Evolutionary conservation across 352 stramenopile species (phyloP), one percentile per base, ranked within the genome.

Genomic region (Globisporangium acanthophoron): DNA sequence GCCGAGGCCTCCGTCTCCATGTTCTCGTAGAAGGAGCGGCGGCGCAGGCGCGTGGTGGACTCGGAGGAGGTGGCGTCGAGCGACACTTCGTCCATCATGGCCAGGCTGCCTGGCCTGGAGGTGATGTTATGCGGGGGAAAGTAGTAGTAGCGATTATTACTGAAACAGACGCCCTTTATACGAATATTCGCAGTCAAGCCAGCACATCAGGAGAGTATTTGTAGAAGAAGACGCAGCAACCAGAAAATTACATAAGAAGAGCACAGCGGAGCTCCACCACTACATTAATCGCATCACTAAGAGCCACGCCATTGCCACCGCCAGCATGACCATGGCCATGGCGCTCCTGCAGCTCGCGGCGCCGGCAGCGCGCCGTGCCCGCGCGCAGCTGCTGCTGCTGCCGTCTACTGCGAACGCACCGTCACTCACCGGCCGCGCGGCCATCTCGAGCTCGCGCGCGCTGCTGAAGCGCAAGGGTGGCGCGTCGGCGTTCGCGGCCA

Each of bases 391-490:
- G 35, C 47, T 61, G 21, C 33, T 37, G 33, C 33, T 37, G 33
- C 31, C 3, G 31, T 8, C 33, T 12, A 37, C 33, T 8, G 6
- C 29, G 44, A 1, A n/a, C n/a, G n/a, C 31, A 44, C 29, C 21
- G 11, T 5, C 27, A 21, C 11, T 9, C 45, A 41, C 6, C 51
- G 31, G 21, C 48, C 58, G 31, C 67, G 69, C 24, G 24, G 33
- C 21, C 27, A 83, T 89, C 58, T 71, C 73, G 50, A 66, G 71
- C 40, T 76, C 67, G 37, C 61, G 56, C 37, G 63, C 71, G 55
- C 66, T 90, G 13, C 56, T 61, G 33, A 90, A 90, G 75, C 80
- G 83, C 43, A 80, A 76, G 40, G 83, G 81, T 59, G 83, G 83
- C 56, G 70, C 74, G 24, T 92, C 83, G 31, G 83, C 74, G 29